Evolutionary conservation across 169 alveolate species (phyloP), one percentile per base, ranked within the genome.

Genomic region (Eimeria praecox): DNA sequence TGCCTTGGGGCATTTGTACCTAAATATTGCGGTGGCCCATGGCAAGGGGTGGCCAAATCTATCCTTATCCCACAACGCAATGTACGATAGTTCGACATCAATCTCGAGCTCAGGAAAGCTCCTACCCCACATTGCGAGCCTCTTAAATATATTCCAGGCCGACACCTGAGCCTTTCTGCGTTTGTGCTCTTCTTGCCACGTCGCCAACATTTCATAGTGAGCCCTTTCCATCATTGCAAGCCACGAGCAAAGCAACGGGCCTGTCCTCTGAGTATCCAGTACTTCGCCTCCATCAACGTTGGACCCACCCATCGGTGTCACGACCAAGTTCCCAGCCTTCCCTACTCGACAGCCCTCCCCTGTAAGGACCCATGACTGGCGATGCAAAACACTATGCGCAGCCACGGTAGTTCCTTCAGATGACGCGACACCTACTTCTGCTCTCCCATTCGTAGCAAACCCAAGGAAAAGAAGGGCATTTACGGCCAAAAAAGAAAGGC

Each of bases 171-270:
- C 30, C 78, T 66, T 90, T 59, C 9, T 44, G 71, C 78, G 83
- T 24, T 16, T 30, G 66, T 90, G 90, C 38, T 35, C 56, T 14
- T 64, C 78, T 16, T 75, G 46, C 95, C 95, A 90, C 35, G 90
- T 83, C 3, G 78, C 35, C 66, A 10, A 5, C 80, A 71, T 35
- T 24, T 52, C 80, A 52, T 54, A 49, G 66, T 90, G 95, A 59
- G 54, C 66, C 83, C 20, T 73, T 24, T 90, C 52, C 64, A 75
- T 75, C 54, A 24, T 52, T n/a, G 85, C 24, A 30, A 90, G 80
- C 95, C 95, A 90, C 20, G 40, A n/a, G 77, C 95, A 90, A 30
- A 90, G 90, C 90, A 33, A 38, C 35, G 80, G 95, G 30, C 95
- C 95, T 35, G 90, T 75, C 16, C 10, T 8, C 33, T 90, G 78